These are phyloP conservation scores for Purshia tridentata DNA, from an alignment of 306 rosid species.

Conservation along the genomic window DNA sequence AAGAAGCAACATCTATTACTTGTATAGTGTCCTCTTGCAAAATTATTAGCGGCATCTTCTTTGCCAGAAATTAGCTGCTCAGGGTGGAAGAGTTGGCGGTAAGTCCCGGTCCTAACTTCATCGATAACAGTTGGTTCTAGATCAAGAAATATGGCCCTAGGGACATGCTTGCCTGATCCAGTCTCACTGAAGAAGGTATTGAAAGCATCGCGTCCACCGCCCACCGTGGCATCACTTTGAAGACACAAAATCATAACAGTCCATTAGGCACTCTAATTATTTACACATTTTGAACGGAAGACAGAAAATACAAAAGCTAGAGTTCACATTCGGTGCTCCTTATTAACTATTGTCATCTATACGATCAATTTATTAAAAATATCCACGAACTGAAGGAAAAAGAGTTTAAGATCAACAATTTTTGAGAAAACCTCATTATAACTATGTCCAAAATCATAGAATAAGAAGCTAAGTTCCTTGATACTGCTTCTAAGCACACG, in stretches of 20 bases:
- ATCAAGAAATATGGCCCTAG: constrained; percentile 90
- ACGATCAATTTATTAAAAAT: not conserved
- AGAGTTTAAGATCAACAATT: not conserved
- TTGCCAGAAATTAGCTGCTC: constrained; percentile 98
- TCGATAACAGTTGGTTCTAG: constrained; percentile 97
- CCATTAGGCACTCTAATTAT: constrained; percentile 9
- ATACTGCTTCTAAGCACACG: not conserved
- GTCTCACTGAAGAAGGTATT: constrained; percentile 98
- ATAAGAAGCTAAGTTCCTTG: not conserved
- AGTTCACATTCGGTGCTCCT: not conserved
- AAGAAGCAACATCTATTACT: constrained; percentile 26
- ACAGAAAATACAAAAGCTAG: not conserved
- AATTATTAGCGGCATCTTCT: constrained; percentile 98
- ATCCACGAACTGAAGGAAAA: not conserved
- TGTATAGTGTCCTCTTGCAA: constrained; percentile 94
- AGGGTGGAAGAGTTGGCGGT: constrained; percentile 92
- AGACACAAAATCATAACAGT: constrained; percentile 10
- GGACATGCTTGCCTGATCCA: constrained; percentile 93
- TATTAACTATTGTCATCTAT: not conserved
- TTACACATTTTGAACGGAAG: not conserved
- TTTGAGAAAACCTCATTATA: not conserved
- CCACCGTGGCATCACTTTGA: constrained; percentile 60
- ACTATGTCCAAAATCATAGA: not conserved
- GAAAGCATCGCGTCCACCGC: constrained; percentile 87
- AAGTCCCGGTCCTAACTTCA: constrained; percentile 77